Evolutionary conservation across 345 rosid species (phyloP).

Genomic region (Eucalyptus tenuipes): DNA sequence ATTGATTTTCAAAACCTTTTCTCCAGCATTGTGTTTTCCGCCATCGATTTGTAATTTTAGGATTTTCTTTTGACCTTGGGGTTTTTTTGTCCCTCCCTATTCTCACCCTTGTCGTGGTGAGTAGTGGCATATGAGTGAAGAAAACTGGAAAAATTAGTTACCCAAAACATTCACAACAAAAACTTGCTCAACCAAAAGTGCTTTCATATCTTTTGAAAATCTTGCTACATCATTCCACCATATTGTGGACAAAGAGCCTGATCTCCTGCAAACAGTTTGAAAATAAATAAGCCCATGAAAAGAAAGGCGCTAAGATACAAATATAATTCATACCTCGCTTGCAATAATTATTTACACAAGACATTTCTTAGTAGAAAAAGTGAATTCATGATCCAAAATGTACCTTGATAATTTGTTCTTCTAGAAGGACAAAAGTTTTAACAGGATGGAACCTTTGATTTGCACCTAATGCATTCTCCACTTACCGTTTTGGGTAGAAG

Average conservation of each 20-base stretch:
- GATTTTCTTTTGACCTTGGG: too few species aligned
- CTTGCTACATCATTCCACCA: constrained; percentile 20
- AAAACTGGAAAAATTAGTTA: constrained; percentile 1
- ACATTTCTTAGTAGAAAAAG: neutral
- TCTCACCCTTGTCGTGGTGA: too few species aligned
- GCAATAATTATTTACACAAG: neutral
- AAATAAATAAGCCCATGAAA: neutral
- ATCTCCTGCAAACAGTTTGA: constrained; percentile 12
- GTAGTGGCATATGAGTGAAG: neutral
- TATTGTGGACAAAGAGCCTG: constrained; percentile 3
- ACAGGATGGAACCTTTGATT: neutral
- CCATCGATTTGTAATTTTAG: too few species aligned
- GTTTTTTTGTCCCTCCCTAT: too few species aligned
- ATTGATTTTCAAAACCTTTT: too few species aligned
- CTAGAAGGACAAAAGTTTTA: neutral
- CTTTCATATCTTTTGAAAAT: constrained; percentile 63
- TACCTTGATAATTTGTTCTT: neutral
- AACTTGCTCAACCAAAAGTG: constrained; percentile 55
- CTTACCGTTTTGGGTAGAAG: neutral
- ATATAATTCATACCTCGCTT: neutral
- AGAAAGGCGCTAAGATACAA: neutral
- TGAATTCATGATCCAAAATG: neutral
- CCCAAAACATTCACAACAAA: constrained; percentile 77
- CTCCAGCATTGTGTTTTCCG: too few species aligned
- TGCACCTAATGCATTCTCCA: neutral